phyloP scores from a whole-genome alignment of 495 filamentous ascomycete genomes.

The Xylaria grammica region DNA sequence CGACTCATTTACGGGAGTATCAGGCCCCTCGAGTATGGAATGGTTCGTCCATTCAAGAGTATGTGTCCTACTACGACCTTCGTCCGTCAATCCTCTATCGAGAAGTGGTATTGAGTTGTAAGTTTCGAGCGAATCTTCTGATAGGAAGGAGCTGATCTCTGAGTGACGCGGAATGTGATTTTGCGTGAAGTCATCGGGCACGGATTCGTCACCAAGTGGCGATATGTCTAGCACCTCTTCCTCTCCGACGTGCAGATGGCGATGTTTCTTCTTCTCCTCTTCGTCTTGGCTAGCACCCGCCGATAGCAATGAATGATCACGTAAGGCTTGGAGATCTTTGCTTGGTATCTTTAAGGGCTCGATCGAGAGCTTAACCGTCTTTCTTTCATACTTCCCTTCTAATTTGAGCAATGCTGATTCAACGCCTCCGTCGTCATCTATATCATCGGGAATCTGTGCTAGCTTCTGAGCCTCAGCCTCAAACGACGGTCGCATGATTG shows the following conservation, averaged over 20 bases:
- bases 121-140: slow-evolving; percentile 59
- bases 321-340: slow-evolving; percentile 22
- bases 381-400: slow-evolving; percentile 80
- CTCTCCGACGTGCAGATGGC: slow-evolving; percentile 51
- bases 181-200: slow-evolving; percentile 7
- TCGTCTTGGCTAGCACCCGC: slow-evolving; percentile 31
- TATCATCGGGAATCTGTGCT: slow-evolving; percentile 85
- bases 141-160: slow-evolving; percentile 52
- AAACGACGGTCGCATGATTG: slow-evolving; percentile 82
- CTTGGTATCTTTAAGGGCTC: slow-evolving; percentile 34
- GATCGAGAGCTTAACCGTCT: slow-evolving; percentile 49
- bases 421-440: slow-evolving; percentile 83
- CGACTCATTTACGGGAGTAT: slow-evolving; percentile 34
- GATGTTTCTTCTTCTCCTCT: slow-evolving; percentile 53
- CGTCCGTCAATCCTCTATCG: slow-evolving; percentile 71
- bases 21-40: slow-evolving; percentile 49
- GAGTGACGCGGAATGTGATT: slow-evolving; percentile 31
- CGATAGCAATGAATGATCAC: slow-evolving; percentile 21
- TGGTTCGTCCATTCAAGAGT: slow-evolving; percentile 52
- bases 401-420: slow-evolving; percentile 91
- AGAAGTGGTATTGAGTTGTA: slow-evolving; percentile 80
- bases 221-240: slow-evolving; percentile 34
- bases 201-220: slow-evolving; percentile 22
- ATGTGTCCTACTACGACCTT: slow-evolving; percentile 47
- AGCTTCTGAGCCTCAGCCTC: slow-evolving; percentile 88